phyloP scores from a whole-genome alignment of 139 green algal genomes.

The Tetratostichococcus sp. region DNA sequence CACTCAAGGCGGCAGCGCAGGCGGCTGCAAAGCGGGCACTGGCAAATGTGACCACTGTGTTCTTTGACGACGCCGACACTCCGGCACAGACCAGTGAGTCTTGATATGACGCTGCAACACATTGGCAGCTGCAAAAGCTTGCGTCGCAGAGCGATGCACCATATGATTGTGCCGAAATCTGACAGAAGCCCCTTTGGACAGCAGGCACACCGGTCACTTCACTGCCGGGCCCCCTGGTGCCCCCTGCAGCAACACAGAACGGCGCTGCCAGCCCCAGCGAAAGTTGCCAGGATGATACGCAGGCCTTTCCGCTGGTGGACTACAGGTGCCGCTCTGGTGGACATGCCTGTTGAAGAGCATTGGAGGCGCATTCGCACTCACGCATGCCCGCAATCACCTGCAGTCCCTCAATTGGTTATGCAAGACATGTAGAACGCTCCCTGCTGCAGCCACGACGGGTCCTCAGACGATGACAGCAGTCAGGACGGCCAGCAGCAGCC shows the following conservation, averaged over 20 bases:
- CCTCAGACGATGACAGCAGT: slow-evolving; percentile 4
- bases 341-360: too few relatives aligned
- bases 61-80: slow-evolving; percentile 6
- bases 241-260: not conserved
- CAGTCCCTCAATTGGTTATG: too few relatives aligned
- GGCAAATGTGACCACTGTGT: slow-evolving; percentile 19
- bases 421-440: too few relatives aligned
- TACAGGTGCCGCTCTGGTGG: not conserved
- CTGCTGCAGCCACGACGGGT: slow-evolving; percentile 18
- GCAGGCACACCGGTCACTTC: too few relatives aligned
- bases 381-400: too few relatives aligned
- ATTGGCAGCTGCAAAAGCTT: too few relatives aligned
- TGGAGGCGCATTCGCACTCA: too few relatives aligned
- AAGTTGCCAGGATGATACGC: not conserved
- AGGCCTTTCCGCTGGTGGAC: not conserved
- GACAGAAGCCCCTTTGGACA: too few relatives aligned
- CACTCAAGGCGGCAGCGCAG: slow-evolving; percentile 23
- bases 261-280: not conserved
- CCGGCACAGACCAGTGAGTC: not conserved
- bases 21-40: slow-evolving; percentile 20
- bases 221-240: too few relatives aligned
- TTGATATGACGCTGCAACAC: too few relatives aligned
- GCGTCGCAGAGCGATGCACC: too few relatives aligned
- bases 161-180: too few relatives aligned
- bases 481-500: not conserved